Evolutionary conservation across 1,139 yeast species (phyloP), one percentile per base, ranked within the genome.

Genomic region (Blastobotrys apis): DNA sequence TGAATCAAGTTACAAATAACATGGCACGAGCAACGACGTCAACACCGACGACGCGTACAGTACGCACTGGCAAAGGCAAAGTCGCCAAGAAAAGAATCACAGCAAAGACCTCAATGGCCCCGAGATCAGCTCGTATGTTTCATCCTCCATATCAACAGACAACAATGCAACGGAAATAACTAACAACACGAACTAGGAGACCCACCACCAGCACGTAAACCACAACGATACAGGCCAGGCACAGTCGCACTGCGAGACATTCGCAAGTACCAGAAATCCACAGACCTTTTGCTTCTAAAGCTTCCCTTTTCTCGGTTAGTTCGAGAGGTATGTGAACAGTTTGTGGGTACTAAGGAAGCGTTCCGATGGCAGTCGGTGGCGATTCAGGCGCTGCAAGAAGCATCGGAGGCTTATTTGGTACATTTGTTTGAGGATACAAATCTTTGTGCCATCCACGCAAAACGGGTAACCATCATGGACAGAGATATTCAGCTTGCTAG

Each of bases 331-430:
- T 85, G 94, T 0, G 79, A 78, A 43, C 81, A 81, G 47, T 84
- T 76, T 13, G 47, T 62, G 4, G 69, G 66, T 22, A 68, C 63
- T 29, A 74, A 75, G 30, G 80, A 80, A 0, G 63, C 66, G 15
- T 69, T 85, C 43, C 75, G 94, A 58, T 90, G 97, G 96, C 96
- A 90, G 60, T 78, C 88, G 17, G 79, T 84, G 57, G 97, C 97
- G 0, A 75, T 90, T 13, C 60, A 84, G 59, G 97, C 97, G 1
- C 68, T 90, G 30, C 97, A 90, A 59, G 97, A 90, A 59, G 96
- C 97, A 0, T 78, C 92, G 34, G 97, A 88, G 47, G 95, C 96
- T 2, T 90, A 81, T 57, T 66, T 90, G 53, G 86, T 88, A 9
- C 90, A 88, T 49, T 66, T 90, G 43, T 74, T 90, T 52, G 97